A percentile compares a stretch with the other conserved stretches of the same genome.
phyloP scores from a whole-genome alignment of 1,284 basidiomycete species.

The Entoloma clypeatum region DNA sequence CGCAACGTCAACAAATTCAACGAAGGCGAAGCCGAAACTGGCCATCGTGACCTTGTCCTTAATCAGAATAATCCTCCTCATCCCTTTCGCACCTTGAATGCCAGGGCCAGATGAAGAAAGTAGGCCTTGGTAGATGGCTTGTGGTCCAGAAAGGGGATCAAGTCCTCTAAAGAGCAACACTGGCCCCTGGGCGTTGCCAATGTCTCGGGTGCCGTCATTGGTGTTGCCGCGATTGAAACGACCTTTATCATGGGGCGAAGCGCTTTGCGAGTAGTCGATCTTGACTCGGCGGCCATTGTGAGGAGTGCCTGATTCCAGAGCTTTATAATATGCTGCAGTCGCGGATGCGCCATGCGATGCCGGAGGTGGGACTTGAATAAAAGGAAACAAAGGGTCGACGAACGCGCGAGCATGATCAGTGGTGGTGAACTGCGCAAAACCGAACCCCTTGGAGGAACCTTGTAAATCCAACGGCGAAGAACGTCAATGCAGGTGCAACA shows the following conservation, averaged over 20 bases:
- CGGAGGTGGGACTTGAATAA: slow-evolving; percentile 80
- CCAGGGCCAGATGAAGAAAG: slow-evolving; percentile 61
- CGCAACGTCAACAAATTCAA: slow-evolving; percentile 82
- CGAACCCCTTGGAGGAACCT: slow-evolving; percentile 90
- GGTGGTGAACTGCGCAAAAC: slow-evolving; percentile 86
- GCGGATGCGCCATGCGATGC: slow-evolving; percentile 76
- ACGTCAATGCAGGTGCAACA: slow-evolving; percentile 68
- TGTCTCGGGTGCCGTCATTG: slow-evolving; percentile 93
- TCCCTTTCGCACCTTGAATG: slow-evolving; percentile 74
- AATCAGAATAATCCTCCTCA: slow-evolving; percentile 82
- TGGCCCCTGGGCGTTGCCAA: slow-evolving; percentile 77
- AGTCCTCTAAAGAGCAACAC: slow-evolving; percentile 85
- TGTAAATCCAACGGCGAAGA: slow-evolving; percentile 58
- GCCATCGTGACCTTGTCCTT: slow-evolving; percentile 81
- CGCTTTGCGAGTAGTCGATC: slow-evolving; percentile 86
- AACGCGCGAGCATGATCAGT: slow-evolving; percentile 83
- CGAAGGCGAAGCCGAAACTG: slow-evolving; percentile 90
- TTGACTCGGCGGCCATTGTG: slow-evolving; percentile 78
- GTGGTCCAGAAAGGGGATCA: slow-evolving; percentile 80
- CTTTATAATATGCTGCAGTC: slow-evolving; percentile 62
- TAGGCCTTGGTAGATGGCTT: slow-evolving; percentile 79
- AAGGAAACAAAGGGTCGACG: slow-evolving; percentile 82
- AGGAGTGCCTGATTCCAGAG: slow-evolving; percentile 59
- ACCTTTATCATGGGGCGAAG: slow-evolving; percentile 63
- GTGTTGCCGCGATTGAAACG: slow-evolving; percentile 54